Conservation (phyloP, 176 grass and related monocot genomes). For the Triticum urartu region DNA sequence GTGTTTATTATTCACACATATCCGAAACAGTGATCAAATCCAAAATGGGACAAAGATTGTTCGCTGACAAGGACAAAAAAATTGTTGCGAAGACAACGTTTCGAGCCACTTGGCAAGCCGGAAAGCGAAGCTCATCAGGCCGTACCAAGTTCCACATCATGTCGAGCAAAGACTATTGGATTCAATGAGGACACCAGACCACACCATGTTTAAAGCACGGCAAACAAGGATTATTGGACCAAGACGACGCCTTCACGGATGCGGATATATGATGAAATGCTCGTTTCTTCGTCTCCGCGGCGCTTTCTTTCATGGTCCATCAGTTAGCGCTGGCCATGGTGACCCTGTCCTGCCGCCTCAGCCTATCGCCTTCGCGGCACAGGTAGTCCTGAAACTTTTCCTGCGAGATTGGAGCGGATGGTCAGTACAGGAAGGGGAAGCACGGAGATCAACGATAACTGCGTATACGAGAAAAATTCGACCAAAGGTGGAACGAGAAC, state of each 20-base stretch:
- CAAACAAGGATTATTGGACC: neutral
- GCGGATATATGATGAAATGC: neutral
- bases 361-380: conserved; percentile 38
- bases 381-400: conserved; percentile 34
- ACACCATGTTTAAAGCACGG: neutral
- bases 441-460: neutral
- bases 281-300: neutral
- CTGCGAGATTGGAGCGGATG: neutral
- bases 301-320: neutral
- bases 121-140: conserved; percentile 16
- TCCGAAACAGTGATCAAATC: neutral
- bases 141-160: neutral
- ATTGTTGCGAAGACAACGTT: neutral
- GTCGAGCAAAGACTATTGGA: neutral
- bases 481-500: neutral
- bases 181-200: neutral
- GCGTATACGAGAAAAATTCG: neutral
- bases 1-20: neutral
- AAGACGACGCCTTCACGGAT: neutral
- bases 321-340: conserved; percentile 30
- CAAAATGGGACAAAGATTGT: neutral
- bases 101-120: neutral
- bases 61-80: no score
- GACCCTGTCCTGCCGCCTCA: conserved; percentile 45
- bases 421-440: neutral